Base-by-base conservation (phyloP, 2,329 filamentous ascomycete species). In the Sarocladium brachiariae region DNA sequence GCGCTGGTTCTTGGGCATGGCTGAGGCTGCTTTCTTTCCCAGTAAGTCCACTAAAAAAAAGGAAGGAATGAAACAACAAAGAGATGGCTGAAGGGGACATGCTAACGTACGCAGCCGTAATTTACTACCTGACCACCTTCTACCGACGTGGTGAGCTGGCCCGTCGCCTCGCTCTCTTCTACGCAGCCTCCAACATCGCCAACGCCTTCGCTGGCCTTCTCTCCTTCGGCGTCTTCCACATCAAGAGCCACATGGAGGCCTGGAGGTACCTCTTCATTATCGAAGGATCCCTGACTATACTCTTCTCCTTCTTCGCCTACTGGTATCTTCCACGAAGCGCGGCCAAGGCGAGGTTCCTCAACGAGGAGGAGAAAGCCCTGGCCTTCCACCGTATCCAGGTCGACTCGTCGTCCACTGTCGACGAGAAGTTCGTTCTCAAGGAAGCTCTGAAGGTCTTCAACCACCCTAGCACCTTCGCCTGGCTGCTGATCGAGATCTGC, bases 371-470 rank as follows among this genome's bases (percentile, higher is more conserved):
- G 62, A 84, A 81, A 59, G 70, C 73, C 8, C 74, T 90, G 1
- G 87, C 86, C 3, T 84, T 81, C 59, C 79, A 82, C 59, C 82
- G 87, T n/a, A 86, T 90, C 55, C 83, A 86, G 55, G 76, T 88
- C 49, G 87, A 92, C 62, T 85, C 80, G 6, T 89, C 84, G 2
- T 80, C 84, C 0, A 70, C 72, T 14, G 77, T 81, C 23, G 70
- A 73, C 33, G 76, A 81, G 58, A 61, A 72, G 53, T 77, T 81
- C 59, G 69, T 70, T 55, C 63, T 80, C 21, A 65, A 61, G 16
- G 76, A 81, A 2, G 68, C 76, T 0, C 64, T 80, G 16, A 66
- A 69, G 48, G 73, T 81, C 55, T 78, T 82, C 62, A 68, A 58
- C 43, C 63, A 73, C 41, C 76, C 76, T 2, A 70, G 70, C 2